These are phyloP conservation scores for Colletotrichum aenigma DNA, from an alignment of 2,329 filamentous ascomycete genomes.

Conservation along the genomic window DNA sequence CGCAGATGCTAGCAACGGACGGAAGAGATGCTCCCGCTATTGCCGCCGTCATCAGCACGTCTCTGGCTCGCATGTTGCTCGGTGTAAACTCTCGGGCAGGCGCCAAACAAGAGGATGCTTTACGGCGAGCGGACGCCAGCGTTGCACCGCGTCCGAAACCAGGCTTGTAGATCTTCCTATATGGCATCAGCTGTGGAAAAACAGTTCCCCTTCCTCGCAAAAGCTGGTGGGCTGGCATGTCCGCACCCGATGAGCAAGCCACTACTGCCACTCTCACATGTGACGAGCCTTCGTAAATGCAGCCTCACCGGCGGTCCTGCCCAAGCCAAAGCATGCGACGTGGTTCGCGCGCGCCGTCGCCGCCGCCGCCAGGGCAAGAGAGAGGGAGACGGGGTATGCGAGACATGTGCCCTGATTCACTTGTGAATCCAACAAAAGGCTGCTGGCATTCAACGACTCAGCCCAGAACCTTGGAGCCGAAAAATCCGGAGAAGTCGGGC, in stretches of 20 bases:
- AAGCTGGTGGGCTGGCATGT: not conserved
- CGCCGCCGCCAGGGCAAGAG: not conserved
- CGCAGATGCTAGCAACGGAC: not conserved
- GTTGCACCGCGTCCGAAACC: conserved; percentile 13
- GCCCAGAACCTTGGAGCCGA: not conserved
- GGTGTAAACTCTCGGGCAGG: not conserved
- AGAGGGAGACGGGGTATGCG: not conserved
- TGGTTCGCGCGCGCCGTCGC: not conserved
- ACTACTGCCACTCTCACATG: conserved; percentile 10
- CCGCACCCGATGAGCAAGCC: conserved; percentile 4
- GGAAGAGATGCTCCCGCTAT: not conserved
- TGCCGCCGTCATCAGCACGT: not conserved
- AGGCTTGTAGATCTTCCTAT: not conserved
- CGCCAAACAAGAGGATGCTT: not conserved
- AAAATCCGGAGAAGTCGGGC: not conserved
- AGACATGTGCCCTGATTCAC: conserved; percentile 16
- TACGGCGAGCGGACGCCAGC: not conserved
- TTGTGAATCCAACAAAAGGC: not conserved
- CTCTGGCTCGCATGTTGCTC: not conserved
- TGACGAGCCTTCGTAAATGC: conserved; percentile 10
- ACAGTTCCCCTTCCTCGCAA: not conserved
- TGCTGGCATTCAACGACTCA: conserved; percentile 8
- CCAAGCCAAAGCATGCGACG: not conserved
- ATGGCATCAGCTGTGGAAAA: conserved; percentile 4
- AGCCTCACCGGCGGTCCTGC: not conserved